Conservation (phyloP, 495 filamentous ascomycete species). For the Gamarada debralockiae region DNA sequence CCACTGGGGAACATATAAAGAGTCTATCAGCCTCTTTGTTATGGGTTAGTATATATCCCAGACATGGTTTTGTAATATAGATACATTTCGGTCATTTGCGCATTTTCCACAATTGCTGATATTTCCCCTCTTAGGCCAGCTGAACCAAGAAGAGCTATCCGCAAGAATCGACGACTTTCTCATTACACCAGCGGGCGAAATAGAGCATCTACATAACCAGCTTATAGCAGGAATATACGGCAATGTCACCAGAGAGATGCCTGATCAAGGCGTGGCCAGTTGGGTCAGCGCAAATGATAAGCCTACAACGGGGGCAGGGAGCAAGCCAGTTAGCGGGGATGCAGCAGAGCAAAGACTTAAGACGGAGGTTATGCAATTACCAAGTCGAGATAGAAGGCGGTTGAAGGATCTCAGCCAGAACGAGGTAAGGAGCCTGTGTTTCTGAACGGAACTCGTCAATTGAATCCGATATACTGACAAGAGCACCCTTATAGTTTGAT, state of each 20-base stretch:
- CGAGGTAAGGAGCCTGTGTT: slow-evolving; percentile 35
- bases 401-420: slow-evolving; percentile 70
- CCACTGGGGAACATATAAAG: slow-evolving; percentile 86
- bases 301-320: slow-evolving; percentile 65
- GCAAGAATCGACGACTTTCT: slow-evolving; percentile 68
- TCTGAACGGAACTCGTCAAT: not conserved
- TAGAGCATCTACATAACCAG: slow-evolving; percentile 85
- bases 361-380: slow-evolving; percentile 90
- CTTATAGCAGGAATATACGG: slow-evolving; percentile 80
- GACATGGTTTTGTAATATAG: not conserved
- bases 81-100: slow-evolving; percentile 7
- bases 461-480: not conserved
- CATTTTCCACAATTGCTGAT: slow-evolving; percentile 17
- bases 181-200: slow-evolving; percentile 64
- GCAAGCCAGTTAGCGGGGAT: slow-evolving; percentile 80
- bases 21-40: slow-evolving; percentile 72
- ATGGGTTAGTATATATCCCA: slow-evolving; percentile 58
- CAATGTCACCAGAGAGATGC: slow-evolving; percentile 84
- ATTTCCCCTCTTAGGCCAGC: slow-evolving; percentile 17
- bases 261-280: slow-evolving; percentile 85
- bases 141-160: slow-evolving; percentile 61
- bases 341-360: slow-evolving; percentile 87
- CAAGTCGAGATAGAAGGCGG: slow-evolving; percentile 76
- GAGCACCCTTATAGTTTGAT: slow-evolving; percentile 49
- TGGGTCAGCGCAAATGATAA: slow-evolving; percentile 98